Evolutionary conservation across 2,329 filamentous ascomycete species (phyloP).

Genomic region (Talaromyces sp.): DNA sequence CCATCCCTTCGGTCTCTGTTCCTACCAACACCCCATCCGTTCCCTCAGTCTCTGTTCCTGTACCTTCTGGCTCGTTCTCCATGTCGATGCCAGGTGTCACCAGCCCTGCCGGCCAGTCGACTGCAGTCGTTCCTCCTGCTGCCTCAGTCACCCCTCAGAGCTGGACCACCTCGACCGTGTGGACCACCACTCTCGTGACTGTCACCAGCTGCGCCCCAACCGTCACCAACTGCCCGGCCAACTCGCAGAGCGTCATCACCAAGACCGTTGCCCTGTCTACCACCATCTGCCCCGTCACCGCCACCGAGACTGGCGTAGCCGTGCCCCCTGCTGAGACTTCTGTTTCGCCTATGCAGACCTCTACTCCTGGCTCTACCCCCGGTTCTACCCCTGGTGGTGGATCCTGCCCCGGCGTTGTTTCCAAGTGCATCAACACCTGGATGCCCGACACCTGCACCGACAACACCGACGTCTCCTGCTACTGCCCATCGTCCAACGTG

Average conservation of each 20-base stretch:
- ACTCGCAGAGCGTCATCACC: constrained; percentile 45
- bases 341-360: constrained; percentile 11
- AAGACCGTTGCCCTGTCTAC: constrained; percentile 54
- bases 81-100: background rate
- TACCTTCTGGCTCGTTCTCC: constrained; percentile 17
- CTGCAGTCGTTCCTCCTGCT: constrained; percentile 7
- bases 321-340: background rate
- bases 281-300: constrained; percentile 50
- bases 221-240: constrained; percentile 47
- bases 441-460: constrained; percentile 66
- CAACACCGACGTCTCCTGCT: constrained; percentile 79
- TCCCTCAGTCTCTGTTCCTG: constrained; percentile 4
- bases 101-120: background rate
- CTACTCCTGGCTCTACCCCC: constrained; percentile 15
- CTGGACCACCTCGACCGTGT: constrained; percentile 30
- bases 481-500: constrained; percentile 74
- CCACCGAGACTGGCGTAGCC: constrained; percentile 22
- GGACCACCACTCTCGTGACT: constrained; percentile 30
- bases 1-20: constrained; percentile 5
- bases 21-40: constrained; percentile 9
- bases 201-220: constrained; percentile 36
- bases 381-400: constrained; percentile 14
- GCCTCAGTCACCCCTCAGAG: constrained; percentile 20
- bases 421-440: constrained; percentile 90
- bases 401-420: constrained; percentile 63